phyloP scores from a whole-genome alignment of 2,329 filamentous ascomycete genomes.

The Botrytis sinoallii region DNA sequence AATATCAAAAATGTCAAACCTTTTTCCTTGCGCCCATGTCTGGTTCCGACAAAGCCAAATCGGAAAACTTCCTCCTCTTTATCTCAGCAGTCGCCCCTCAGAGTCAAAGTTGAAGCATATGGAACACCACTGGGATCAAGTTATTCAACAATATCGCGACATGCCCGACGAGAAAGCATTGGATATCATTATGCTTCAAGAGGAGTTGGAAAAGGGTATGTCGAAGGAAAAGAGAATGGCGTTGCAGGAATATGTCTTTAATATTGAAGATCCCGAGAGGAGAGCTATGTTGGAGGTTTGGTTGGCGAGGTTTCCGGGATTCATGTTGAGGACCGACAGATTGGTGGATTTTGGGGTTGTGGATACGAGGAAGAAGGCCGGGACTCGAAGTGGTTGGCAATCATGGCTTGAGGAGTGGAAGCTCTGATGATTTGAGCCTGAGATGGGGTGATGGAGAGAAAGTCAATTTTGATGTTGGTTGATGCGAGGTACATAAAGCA shows the following conservation, averaged over 20 bases:
- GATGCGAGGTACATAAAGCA: background rate
- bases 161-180: background rate
- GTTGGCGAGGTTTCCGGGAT: constrained; percentile 12
- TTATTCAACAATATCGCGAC: background rate
- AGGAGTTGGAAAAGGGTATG: constrained; percentile 3
- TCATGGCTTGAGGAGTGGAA: constrained; percentile 9
- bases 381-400: background rate
- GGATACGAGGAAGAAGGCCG: background rate
- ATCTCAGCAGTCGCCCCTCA: background rate
- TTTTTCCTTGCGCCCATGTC: background rate
- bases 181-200: constrained; percentile 4
- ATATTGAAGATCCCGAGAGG: background rate
- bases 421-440: background rate
- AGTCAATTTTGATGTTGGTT: background rate
- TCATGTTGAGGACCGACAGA: constrained; percentile 9
- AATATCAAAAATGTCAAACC: background rate
- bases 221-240: constrained; percentile 3
- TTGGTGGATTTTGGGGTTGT: background rate
- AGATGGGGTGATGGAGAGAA: background rate
- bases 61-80: background rate
- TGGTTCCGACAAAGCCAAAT: constrained; percentile 1
- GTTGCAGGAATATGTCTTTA: background rate
- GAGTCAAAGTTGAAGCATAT: background rate
- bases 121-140: constrained; percentile 12
- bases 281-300: constrained; percentile 12